Evolutionary conservation across 108 stramenopile species (phyloP), one percentile per base, ranked within the genome.

Genomic region (Poteriospumella lacustris): DNA sequence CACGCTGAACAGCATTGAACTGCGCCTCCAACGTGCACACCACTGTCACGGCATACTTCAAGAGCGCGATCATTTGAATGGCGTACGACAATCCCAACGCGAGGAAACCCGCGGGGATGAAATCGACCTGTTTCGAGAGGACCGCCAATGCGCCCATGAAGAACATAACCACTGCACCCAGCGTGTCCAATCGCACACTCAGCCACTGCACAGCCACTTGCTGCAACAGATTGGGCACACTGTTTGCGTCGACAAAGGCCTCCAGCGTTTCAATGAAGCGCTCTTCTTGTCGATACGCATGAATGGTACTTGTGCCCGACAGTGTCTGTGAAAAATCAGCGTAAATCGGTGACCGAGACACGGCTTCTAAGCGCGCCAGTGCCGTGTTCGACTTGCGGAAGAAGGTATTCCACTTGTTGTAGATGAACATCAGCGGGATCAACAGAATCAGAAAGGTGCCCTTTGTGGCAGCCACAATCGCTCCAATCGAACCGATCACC

Each of bases 281-380:
- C 2, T 76, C 73, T 2, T 81, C 68, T 43, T 84, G 67, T 9
- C 87, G 90, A 76, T 84, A 97, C 1, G 95, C 94, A 15, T 94
- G 88, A 68, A 97, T 94, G 58, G 94, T 93, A 34, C 87, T 75
- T 9, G 93, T 81, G 1, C 96, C 96, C 33, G 89, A 90, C 24
- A 97, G 81, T 5, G 92, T 92, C 89, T 97, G 94, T 24, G 89
- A 85, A 78, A 97, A 97, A 58, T 92, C 92, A 12, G 92, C 86
- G 85, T 90, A 97, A 1, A 97, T 89, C 29, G 96, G 96, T n/a
- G 92, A 92, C 68, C 95, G 81, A 0, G 89, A 83, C 42, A 95
- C 84, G 70, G 90, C 88, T 58, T 96, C 96, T 5, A 96, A 78
- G 3, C 96, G 81, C 86, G 92, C 29, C 89, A 91, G 40, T 70